Base-by-base conservation (phyloP, 257 asterid genomes). In the Gentiana straminea region DNA sequence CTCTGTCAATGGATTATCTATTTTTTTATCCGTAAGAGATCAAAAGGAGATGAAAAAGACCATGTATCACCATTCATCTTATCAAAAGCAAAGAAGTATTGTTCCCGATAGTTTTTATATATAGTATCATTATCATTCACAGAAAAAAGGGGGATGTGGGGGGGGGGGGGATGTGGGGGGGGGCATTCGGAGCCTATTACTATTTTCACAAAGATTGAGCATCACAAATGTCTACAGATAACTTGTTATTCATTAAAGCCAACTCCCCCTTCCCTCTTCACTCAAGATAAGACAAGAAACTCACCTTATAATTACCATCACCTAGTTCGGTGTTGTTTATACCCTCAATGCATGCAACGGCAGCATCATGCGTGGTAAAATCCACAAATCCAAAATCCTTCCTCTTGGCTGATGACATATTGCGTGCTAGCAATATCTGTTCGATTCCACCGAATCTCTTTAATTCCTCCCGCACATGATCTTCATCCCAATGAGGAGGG, bases 331-430 rank as follows among this genome's bases (percentile, higher is more conserved):
- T 68, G 65, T 68, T 67, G 70, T 78, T 81, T 59, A 81, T 54
- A 48, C 75, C 77, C 59, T 76, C 79, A 62, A 71, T 70, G 48
- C 89, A 78, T 37, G 84, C 72, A 64, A 78, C 81, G 56, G 84
- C 84, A 59, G 82, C 83, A 56, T 76, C 84, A 64, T 81, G 89
- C 35, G 83, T 58, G 36, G 43, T 62, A 60, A 78, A 81, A 68
- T 78, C 83, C 64, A 81, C 77, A 71, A 81, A 81, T 45, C 89
- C 89, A 60, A 75, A 81, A 69, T 81, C 89, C 76, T 78, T 81
- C 68, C 89, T 66, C 72, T 73, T 81, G 49, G 89, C 81, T 4
- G 84, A 58, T 41, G 89, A 57, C 84, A 81, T 81, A 52, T 81
- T 75, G 35, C 84, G 73, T 48, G 89, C 89, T 39, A 81, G 63